These are phyloP conservation scores for Mucor irregularis DNA, from an alignment of 371 early-diverging fungal species.

Conservation along the genomic window DNA sequence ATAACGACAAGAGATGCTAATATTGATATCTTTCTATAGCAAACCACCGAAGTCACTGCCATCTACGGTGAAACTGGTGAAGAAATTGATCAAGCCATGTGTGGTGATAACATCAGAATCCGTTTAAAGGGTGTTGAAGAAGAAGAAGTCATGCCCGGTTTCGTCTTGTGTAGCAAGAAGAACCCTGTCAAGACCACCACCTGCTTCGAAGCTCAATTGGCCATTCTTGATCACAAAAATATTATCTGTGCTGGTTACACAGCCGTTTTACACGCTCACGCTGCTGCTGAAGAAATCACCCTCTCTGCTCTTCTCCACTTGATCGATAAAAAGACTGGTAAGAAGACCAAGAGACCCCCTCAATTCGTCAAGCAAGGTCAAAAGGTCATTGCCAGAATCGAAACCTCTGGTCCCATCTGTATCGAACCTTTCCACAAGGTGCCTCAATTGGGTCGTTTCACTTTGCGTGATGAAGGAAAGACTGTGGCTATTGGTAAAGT, in stretches of 20 bases:
- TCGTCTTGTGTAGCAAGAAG: conserved; percentile 80
- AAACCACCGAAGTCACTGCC: conserved; percentile 69
- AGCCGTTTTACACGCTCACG: conserved; percentile 91
- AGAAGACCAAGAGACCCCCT: conserved; percentile 86
- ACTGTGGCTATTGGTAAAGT: conserved; percentile 96
- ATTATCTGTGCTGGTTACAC: conserved; percentile 94
- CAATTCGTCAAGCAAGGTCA: conserved; percentile 92
- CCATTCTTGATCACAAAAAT: conserved; percentile 90
- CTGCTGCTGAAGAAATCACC: conserved; percentile 85
- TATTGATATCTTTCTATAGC: conserved; percentile 20
- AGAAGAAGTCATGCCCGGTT: conserved; percentile 87
- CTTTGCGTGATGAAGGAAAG: conserved; percentile 94
- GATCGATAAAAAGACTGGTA: conserved; percentile 87
- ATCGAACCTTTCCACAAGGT: conserved; percentile 89
- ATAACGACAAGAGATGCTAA: not conserved
- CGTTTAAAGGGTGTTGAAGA: conserved; percentile 93
- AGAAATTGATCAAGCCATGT: conserved; percentile 77
- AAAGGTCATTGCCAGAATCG: conserved; percentile 83
- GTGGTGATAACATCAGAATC: conserved; percentile 93
- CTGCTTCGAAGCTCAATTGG: conserved; percentile 85
- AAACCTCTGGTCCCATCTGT: conserved; percentile 74
- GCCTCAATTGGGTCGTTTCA: conserved; percentile 95
- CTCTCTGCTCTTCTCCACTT: conserved; percentile 80
- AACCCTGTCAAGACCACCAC: conserved; percentile 78
- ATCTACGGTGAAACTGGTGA: conserved; percentile 83